Conservation (phyloP, 2,329 filamentous ascomycete genomes). For the Chaetomiaceae sp. region DNA sequence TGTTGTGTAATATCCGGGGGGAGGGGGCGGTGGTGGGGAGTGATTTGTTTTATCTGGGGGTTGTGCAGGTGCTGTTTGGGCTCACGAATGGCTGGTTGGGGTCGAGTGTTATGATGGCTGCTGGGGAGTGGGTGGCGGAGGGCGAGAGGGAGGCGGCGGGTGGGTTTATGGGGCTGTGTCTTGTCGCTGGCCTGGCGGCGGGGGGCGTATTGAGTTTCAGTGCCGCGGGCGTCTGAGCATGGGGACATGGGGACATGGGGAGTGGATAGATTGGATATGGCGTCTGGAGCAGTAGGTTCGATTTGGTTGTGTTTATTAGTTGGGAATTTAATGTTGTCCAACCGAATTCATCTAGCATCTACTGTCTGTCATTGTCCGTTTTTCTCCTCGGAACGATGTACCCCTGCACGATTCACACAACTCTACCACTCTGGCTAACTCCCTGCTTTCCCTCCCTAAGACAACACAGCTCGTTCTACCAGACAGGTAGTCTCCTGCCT, state of each 20-base stretch:
- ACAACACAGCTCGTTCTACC: slow-evolving; percentile 14
- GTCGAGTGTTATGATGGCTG: slow-evolving; percentile 86
- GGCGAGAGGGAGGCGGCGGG: slow-evolving; percentile 83
- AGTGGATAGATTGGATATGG: no score
- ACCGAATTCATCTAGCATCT: no score
- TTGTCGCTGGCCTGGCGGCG: slow-evolving; percentile 74
- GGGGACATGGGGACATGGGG: no score
- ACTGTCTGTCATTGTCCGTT: no score
- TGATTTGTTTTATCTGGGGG: slow-evolving; percentile 79
- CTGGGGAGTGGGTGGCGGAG: slow-evolving; percentile 71
- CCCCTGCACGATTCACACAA: no score
- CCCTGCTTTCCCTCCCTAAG: background rate
- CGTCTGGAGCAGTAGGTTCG: no score
- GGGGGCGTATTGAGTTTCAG: slow-evolving; percentile 90
- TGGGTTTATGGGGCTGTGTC: slow-evolving; percentile 86
- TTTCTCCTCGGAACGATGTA: no score
- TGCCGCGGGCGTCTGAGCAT: slow-evolving; percentile 44
- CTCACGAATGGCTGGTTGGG: slow-evolving; percentile 81
- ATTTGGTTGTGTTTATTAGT: background rate
- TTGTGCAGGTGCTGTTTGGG: slow-evolving; percentile 81
- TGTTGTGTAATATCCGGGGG: slow-evolving; percentile 81
- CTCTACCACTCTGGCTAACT: background rate
- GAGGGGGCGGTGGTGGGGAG: slow-evolving; percentile 67
- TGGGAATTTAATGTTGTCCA: no score
- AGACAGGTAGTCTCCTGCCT: slow-evolving; percentile 23